phyloP scores from a whole-genome alignment of 2,329 filamentous ascomycete species.

The Macrophomina pseudophaseolina region DNA sequence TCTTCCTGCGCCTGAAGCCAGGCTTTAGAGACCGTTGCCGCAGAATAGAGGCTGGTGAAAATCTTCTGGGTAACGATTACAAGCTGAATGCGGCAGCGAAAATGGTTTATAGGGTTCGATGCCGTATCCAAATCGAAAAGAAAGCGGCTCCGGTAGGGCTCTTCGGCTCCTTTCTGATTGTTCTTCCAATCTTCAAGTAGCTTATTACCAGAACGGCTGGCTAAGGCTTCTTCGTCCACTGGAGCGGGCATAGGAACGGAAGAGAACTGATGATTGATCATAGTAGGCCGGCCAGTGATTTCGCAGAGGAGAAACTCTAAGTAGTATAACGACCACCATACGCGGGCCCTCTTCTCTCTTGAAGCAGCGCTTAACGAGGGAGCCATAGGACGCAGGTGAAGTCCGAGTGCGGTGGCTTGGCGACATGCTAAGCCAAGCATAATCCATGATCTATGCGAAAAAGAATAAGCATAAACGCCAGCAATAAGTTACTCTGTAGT shows the following conservation, averaged over 20 bases:
- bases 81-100: conserved; percentile 33
- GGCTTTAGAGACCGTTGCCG: conserved; percentile 35
- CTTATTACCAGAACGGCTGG: not conserved
- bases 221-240: conserved; percentile 29
- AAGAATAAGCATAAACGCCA: not conserved
- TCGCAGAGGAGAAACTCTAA: conserved; percentile 44
- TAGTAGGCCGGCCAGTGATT: conserved; percentile 45
- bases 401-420: conserved; percentile 41
- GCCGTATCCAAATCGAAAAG: not conserved
- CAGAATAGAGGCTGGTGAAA: conserved; percentile 40
- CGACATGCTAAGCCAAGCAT: conserved; percentile 44
- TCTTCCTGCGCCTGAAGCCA: conserved; percentile 43
- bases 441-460: conserved; percentile 41
- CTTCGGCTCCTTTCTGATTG: not conserved
- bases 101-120: conserved; percentile 3
- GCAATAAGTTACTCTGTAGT: not conserved
- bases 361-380: conserved; percentile 32
- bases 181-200: not conserved
- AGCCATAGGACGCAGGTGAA: conserved; percentile 44
- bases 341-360: conserved; percentile 42
- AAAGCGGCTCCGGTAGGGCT: not conserved
- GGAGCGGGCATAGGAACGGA: conserved; percentile 41
- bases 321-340: conserved; percentile 49
- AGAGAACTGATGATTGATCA: conserved; percentile 36
- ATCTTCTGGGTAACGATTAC: conserved; percentile 38